Evolutionary conservation across 805 yeast species (phyloP), one percentile per base, ranked within the genome.

Genomic region (Yamadazyma ubonensis): DNA sequence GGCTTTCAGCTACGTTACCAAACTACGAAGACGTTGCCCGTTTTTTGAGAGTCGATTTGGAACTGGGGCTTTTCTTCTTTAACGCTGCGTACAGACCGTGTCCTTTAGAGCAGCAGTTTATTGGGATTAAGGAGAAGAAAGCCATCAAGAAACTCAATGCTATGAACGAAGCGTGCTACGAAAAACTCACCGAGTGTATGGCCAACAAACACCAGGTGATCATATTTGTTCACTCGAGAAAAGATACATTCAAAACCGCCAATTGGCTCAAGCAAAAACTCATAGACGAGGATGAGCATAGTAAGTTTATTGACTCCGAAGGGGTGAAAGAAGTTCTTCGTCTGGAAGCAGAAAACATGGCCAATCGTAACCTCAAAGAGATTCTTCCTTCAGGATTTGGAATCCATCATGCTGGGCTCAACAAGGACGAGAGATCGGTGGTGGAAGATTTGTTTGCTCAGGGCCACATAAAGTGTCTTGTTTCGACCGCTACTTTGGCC

Each of bases 1-100:
- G 95, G 0, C 67, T 91, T 10, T 89, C 97, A 1, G 98, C 98
- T 0, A 90, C 98, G 0, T 71, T 91, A 37, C 96, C 97, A 2
- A 89, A 90, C 55, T 91, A 83, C 55, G 58, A 64, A 44, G 97
- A 91, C 59, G 97, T 91, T 26, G 95, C 96, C 0, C 70, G 69
- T 31, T 91, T 93, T 53, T 62, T 93, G 35, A 67, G 81, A 25
- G 96, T 86, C 4, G 78, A 78, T 16, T 25, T 43, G 4, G 48
- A 63, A 0, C 67, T 67, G 11, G 90, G 91, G 0, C 52, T 89
- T 4, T 90, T 86, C 56, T 87, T 75, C 55, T 93, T 91, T 57
- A 96, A 87, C 55, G 67, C 93, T 0, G 70, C 85, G 3, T 91
- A 72, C 54, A 72, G 99, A 54, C 99, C 99, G 1, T 89, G 96